Base-by-base conservation (phyloP, 805 yeast species). In the Aciculoconidium aculeatum region DNA sequence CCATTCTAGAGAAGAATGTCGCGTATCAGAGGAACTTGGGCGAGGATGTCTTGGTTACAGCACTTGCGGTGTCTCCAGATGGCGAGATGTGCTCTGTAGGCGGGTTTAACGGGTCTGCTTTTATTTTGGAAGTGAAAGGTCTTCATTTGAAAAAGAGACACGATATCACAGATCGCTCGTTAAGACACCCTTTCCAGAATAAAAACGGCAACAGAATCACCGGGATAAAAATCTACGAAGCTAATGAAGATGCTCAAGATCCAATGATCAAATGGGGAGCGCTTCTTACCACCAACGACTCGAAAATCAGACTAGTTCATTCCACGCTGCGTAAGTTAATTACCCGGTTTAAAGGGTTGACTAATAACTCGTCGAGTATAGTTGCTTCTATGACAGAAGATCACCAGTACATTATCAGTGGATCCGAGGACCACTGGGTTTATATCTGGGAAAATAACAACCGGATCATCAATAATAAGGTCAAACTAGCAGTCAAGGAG, bases 381-480 rank as follows among this genome's bases (percentile, higher is more conserved):
- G 65, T 65, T 8, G 95, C 95, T 0, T 55, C 72, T 0, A 47
- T 72, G 2, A 72, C 78, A 14, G 84, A 75, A 29, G 77, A 77
- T 42, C 56, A 64, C 30, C 46, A 57, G 8, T 73, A 72, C 45
- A 68, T 87, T 5, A 67, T 87, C 6, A 67, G 82, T 6, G 95
- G 95, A 0, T 81, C 94, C 8, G 96, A 88, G 49, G 92, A 88
- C 55, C 85, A 83, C 42, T 77, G 87, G 77, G 73, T 83, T 9
- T 88, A 87, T 47, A 58, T 84, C 8, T 90, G 97, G 97, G 68
- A 70, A 32, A 53, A 65, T 41, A 57, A 63, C 38, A 61, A 63
- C 31, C 45, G 54, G 19, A 59, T 58, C 42, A 58, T 57, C 40
- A 69, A 58, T 47, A 65, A 52, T 39, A 58, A 44, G 41, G 44